Evolutionary conservation across 495 filamentous ascomycete species (phyloP).

Genomic region (Aspergillus cristatus): DNA sequence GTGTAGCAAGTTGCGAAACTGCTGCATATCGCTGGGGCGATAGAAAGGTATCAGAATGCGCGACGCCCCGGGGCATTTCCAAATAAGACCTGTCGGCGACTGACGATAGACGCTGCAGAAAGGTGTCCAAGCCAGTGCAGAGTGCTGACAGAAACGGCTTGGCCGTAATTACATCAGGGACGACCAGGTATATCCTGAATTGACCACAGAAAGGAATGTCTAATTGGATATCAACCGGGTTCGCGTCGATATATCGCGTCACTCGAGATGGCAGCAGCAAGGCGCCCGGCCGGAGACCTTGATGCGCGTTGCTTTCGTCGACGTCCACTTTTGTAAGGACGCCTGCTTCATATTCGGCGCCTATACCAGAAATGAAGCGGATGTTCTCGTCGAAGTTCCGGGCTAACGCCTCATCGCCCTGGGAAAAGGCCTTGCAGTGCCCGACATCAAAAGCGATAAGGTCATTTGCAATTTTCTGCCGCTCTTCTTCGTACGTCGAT

Average conservation of each 20-base stretch:
- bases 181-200: constrained; percentile 59
- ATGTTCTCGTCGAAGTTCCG: constrained; percentile 58
- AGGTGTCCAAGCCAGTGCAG: constrained; percentile 33
- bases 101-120: constrained; percentile 38
- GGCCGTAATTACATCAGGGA: constrained; percentile 43
- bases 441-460: constrained; percentile 61
- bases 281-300: constrained; percentile 41
- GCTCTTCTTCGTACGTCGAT: constrained; percentile 66
- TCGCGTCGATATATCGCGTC: constrained; percentile 58
- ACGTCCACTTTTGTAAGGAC: constrained; percentile 37
- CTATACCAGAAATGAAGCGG: constrained; percentile 57
- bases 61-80: constrained; percentile 38
- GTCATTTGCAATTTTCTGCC: constrained; percentile 61
- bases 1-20: constrained; percentile 50
- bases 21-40: constrained; percentile 53
- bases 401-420: constrained; percentile 48
- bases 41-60: constrained; percentile 46
- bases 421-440: constrained; percentile 49
- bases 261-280: constrained; percentile 54
- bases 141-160: constrained; percentile 44
- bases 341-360: constrained; percentile 52
- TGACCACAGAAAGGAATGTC: constrained; percentile 64
- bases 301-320: constrained; percentile 9
- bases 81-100: constrained; percentile 43
- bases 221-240: constrained; percentile 61